Base-by-base conservation (phyloP, 2,329 filamentous ascomycete species). In the Calonectria henricotiae region DNA sequence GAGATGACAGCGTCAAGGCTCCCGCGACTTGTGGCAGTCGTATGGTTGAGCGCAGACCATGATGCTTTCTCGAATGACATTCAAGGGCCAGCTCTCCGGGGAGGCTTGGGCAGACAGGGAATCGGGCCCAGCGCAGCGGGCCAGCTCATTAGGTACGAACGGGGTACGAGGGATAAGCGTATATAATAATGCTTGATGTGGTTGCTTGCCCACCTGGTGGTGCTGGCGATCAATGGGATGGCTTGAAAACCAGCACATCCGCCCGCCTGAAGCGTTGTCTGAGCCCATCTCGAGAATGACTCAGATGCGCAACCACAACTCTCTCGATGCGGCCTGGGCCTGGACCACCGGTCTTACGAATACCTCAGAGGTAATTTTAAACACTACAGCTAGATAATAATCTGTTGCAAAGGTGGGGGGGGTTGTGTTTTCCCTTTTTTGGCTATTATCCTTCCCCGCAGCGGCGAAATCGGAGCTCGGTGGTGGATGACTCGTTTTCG, bases 401-500 rank as follows among this genome's bases (percentile, higher is more conserved):
- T 37, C 46, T 44, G 44, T 54, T n/a, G 71, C 76, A 72, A 69
- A 63, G 71, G 74, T 72, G n/a, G 70, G 74, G 68, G 75, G 70
- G 55, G 46, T 62, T 61, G 62, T 37, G 46, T 71, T 73, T 73
- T 67, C 55, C 63, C 62, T 69, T 68, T 58, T 44, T 66, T 66
- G 41, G 43, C 62, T 65, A 61, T 73, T 49, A 63, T 66, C 44
- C 27, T 63, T 55, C 73, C 76, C 74, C 70, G 70, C 70, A 70
- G 60, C 55, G 73, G 76, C 76, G 76, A 77, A 74, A 78, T 78
- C 76, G 76, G 76, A 78, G 72, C 61, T 60, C 37, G 70, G 51
- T 41, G 27, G 61, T 69, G 51, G 68, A 72, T 78, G 74, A 77
- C 74, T 77, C 76, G 51, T 71, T 74, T 75, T 63, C 65, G 68